Evolutionary conservation across 495 filamentous ascomycete species (phyloP).

Genomic region (Bryoglossum gracile): DNA sequence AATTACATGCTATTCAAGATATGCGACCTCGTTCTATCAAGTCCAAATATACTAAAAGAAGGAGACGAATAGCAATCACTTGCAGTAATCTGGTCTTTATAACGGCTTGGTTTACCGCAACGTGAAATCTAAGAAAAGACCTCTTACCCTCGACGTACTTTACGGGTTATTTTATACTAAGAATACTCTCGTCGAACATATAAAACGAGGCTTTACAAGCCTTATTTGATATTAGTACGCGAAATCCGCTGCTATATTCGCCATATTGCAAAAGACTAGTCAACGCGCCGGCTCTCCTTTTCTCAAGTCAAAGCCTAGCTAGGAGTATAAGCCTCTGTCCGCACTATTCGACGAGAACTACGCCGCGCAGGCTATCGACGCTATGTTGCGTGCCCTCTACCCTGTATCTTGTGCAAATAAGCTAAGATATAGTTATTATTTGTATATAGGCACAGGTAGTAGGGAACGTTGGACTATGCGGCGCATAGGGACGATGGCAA

Average conservation of each 20-base stretch:
- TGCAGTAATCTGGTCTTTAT: neutral
- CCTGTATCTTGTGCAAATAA: neutral
- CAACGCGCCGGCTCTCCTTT: neutral
- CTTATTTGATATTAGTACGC: neutral
- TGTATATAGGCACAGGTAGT: neutral
- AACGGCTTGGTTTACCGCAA: neutral
- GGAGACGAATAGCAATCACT: neutral
- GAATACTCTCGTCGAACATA: neutral
- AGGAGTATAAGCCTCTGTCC: neutral
- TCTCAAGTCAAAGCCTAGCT: neutral
- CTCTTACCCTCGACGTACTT: neutral
- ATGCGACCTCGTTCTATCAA: neutral
- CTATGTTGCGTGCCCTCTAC: too few species aligned
- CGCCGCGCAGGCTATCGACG: too few species aligned
- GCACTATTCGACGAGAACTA: neutral
- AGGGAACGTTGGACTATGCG: neutral
- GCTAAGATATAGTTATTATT: neutral
- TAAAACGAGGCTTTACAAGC: neutral
- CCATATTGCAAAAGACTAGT: neutral
- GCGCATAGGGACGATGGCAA: neutral
- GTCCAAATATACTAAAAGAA: neutral
- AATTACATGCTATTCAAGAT: neutral
- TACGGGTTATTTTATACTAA: neutral
- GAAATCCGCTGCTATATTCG: neutral
- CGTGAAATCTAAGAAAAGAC: neutral